These are phyloP conservation scores for Parasarocladium wereldwijsianum DNA, from an alignment of 2,329 filamentous ascomycete genomes.

Conservation along the genomic window DNA sequence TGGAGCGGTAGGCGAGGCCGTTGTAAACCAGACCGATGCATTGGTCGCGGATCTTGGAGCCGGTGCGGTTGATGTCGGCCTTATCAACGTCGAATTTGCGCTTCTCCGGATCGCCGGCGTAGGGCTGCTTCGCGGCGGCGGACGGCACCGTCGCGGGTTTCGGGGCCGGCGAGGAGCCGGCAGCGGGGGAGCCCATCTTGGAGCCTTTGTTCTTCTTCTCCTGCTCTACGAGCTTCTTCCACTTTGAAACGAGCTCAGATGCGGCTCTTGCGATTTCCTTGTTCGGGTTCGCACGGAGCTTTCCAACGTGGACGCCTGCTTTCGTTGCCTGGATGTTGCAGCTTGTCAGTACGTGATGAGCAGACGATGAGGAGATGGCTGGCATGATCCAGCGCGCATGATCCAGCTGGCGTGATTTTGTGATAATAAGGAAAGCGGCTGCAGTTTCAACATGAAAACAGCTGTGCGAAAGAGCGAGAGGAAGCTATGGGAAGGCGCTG, in stretches of 20 bases:
- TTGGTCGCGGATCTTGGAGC: slow-evolving; percentile 59
- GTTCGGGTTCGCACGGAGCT: slow-evolving; percentile 60
- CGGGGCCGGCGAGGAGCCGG: slow-evolving; percentile 42
- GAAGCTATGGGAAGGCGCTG: neutral
- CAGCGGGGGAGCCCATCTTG: slow-evolving; percentile 26
- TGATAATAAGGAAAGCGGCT: neutral
- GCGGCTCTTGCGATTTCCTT: slow-evolving; percentile 69
- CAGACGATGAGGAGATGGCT: neutral
- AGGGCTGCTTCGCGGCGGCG: slow-evolving; percentile 3
- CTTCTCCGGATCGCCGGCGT: slow-evolving; percentile 56
- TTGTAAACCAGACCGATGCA: slow-evolving; percentile 91
- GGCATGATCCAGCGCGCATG: neutral
- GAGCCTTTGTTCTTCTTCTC: slow-evolving; percentile 37
- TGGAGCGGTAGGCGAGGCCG: slow-evolving; percentile 59
- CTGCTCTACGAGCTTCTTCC: slow-evolving; percentile 64
- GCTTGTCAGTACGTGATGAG: too few relatives aligned
- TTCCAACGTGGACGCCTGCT: slow-evolving; percentile 80
- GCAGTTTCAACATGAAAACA: neutral
- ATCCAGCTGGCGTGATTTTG: neutral
- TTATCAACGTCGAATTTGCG: slow-evolving; percentile 71
- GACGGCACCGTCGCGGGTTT: slow-evolving; percentile 9
- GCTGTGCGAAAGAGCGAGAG: slow-evolving; percentile 2
- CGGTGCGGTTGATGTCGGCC: slow-evolving; percentile 63
- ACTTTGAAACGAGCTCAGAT: slow-evolving; percentile 72
- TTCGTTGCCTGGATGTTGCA: slow-evolving; percentile 51